phyloP scores from a whole-genome alignment of 805 yeast genomes.

The Starmerella vaccinii region DNA sequence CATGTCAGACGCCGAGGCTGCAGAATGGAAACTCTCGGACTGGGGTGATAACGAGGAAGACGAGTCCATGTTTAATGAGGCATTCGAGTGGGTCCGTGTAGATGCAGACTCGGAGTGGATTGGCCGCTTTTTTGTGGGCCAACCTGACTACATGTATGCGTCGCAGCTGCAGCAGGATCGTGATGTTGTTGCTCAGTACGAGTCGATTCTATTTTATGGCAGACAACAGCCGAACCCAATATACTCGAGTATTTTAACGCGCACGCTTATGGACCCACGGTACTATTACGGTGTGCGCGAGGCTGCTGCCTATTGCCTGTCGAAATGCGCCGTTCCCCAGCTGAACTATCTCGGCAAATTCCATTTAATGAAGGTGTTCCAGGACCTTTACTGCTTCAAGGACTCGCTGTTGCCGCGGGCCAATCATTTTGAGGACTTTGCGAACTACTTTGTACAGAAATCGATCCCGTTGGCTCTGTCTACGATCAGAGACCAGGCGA shows the following conservation, averaged over 20 bases:
- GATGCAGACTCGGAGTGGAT: slow-evolving; percentile 98
- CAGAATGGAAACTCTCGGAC: slow-evolving; percentile 64
- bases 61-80: slow-evolving; percentile 61
- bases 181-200: slow-evolving; percentile 91
- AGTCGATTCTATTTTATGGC: slow-evolving; percentile 66
- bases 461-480: slow-evolving; percentile 58
- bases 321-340: slow-evolving; percentile 51
- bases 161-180: slow-evolving; percentile 90
- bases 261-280: slow-evolving; percentile 74
- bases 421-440: slow-evolving; percentile 68
- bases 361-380: slow-evolving; percentile 62
- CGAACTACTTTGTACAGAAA: slow-evolving; percentile 57
- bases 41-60: slow-evolving; percentile 66
- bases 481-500: slow-evolving; percentile 43
- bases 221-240: slow-evolving; percentile 52
- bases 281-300: slow-evolving; percentile 82
- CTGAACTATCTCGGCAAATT: slow-evolving; percentile 60
- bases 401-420: slow-evolving; percentile 56
- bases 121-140: slow-evolving; percentile 65
- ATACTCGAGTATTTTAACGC: slow-evolving; percentile 63
- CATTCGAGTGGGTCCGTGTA: slow-evolving; percentile 95
- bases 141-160: slow-evolving; percentile 90
- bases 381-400: slow-evolving; percentile 61
- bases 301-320: slow-evolving; percentile 75
- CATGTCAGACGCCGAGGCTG: slow-evolving; percentile 47